These are phyloP conservation scores for Metschnikowia lachancei DNA, from an alignment of 805 yeast species.

Conservation along the genomic window DNA sequence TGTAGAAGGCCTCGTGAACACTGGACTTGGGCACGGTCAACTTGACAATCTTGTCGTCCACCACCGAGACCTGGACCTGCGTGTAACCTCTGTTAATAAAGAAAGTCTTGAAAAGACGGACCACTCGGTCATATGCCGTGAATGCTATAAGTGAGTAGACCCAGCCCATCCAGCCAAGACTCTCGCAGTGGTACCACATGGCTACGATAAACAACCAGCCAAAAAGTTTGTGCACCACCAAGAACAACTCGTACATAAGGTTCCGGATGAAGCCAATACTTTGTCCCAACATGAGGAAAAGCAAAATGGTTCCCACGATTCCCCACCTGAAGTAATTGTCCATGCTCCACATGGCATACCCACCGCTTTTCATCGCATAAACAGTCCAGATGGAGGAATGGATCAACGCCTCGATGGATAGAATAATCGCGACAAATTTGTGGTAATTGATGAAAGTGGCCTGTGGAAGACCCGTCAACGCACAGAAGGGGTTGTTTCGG, in stretches of 20 bases:
- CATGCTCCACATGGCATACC: constrained; percentile 15
- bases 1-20: constrained; percentile 14
- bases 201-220: constrained; percentile 22
- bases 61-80: constrained; percentile 7
- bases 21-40: constrained; percentile 17
- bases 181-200: constrained; percentile 21
- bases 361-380: constrained; percentile 16
- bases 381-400: constrained; percentile 21
- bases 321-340: constrained; percentile 23
- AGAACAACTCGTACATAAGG: constrained; percentile 17
- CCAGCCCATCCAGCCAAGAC: constrained; percentile 23
- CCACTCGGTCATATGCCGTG: constrained; percentile 16
- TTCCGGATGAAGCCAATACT: constrained; percentile 14
- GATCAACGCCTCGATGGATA: constrained; percentile 18
- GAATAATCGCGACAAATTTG: constrained; percentile 17
- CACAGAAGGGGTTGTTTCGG: constrained; percentile 20
- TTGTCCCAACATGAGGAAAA: constrained; percentile 18
- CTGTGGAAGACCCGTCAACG: constrained; percentile 19
- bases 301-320: constrained; percentile 15
- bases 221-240: constrained; percentile 16
- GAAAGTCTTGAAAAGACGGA: constrained; percentile 16
- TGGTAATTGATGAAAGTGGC: constrained; percentile 17
- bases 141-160: constrained; percentile 19
- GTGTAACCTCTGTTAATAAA: constrained; percentile 18
- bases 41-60: constrained; percentile 15